Conservation (phyloP, 2,329 filamentous ascomycete species). For the Tricladium varicosporioides region DNA sequence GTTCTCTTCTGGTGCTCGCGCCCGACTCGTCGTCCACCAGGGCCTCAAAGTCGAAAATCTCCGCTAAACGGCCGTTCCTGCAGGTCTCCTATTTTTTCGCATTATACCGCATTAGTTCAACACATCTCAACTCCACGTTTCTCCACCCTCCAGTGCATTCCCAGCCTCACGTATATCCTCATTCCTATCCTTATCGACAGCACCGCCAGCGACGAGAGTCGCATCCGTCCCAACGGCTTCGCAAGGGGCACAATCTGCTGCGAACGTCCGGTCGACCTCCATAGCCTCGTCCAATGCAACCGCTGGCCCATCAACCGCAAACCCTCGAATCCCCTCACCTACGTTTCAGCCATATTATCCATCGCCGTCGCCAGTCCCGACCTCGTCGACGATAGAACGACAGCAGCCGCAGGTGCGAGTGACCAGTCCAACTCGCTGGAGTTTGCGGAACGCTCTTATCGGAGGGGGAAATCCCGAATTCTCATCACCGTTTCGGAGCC, state of each 20-base stretch:
- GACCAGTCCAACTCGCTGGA: constrained; percentile 46
- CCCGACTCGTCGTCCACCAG: not conserved
- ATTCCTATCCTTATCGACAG: not conserved
- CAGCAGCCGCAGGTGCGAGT: constrained; percentile 28
- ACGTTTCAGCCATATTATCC: constrained; percentile 32
- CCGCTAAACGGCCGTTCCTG: not conserved
- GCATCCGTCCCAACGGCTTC: constrained; percentile 31
- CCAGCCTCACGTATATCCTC: not conserved
- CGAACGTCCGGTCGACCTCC: constrained; percentile 20
- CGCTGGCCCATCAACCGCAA: constrained; percentile 20
- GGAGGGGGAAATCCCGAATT: constrained; percentile 24
- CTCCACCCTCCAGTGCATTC: not conserved
- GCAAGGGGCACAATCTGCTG: constrained; percentile 23
- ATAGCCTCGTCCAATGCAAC: constrained; percentile 20
- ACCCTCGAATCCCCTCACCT: constrained; percentile 30
- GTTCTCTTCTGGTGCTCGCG: not conserved
- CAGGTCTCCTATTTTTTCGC: not conserved
- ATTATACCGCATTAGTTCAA: not conserved
- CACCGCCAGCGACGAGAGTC: constrained; percentile 12
- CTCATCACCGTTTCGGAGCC: constrained; percentile 26
- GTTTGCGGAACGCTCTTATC: constrained; percentile 32
- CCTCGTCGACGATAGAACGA: constrained; percentile 14
- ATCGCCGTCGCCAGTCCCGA: constrained; percentile 19
- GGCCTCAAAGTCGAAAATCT: not conserved
- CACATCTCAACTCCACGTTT: not conserved